Base-by-base conservation (phyloP, 768 basidiomycete genomes). In the Hebeloma cylindrosporum region DNA sequence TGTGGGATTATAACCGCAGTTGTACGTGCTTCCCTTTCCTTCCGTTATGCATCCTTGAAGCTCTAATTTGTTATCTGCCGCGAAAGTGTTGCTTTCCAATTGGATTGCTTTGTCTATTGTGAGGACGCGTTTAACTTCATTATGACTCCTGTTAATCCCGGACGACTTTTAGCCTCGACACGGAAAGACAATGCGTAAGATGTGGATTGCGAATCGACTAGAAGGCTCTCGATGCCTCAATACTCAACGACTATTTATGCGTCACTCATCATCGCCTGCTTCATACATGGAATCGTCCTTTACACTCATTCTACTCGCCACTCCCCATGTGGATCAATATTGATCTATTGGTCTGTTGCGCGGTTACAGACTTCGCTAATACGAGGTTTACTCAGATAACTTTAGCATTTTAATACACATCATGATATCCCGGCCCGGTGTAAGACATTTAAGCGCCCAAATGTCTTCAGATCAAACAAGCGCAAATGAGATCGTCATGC, bases 1-100 rank as follows among this genome's bases (percentile, higher is more conserved):
- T 47, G 45, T 21, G 52, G 52, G 10, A 50, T 53, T 10, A 47
- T 53, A 11, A 50, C 45, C 5, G 52, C 52, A 6, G 40, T 53
- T n/a, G 52, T 53, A 18, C n/a, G 52, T 49, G 21, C 7, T 20
- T 17, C 18, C 25, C 7, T 22, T 40, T 39, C 25, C 30, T 26
- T 5, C 29, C 14, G 14, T 16, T 32, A 14, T 23, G n/a, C 41
- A 13, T 32, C 16, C 22, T 43, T 37, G 9, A 37, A 25, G 31
- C 16, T 14, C 11, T 39, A 2, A 28, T 11, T 23, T 25, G 18
- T 21, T 21, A 11, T 17, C 35, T 5, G n/a, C 20, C 14, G 13
- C 1, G 16, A 11, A 5, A 47, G 50, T 43, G 47, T 21, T 38
- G 45, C 5, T 50, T 51, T 26, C 50, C 50, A 1, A 21, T 51